Evolutionary conservation across 2,329 filamentous ascomycete species (phyloP).

Genomic region (Phialophora chinensis): DNA sequence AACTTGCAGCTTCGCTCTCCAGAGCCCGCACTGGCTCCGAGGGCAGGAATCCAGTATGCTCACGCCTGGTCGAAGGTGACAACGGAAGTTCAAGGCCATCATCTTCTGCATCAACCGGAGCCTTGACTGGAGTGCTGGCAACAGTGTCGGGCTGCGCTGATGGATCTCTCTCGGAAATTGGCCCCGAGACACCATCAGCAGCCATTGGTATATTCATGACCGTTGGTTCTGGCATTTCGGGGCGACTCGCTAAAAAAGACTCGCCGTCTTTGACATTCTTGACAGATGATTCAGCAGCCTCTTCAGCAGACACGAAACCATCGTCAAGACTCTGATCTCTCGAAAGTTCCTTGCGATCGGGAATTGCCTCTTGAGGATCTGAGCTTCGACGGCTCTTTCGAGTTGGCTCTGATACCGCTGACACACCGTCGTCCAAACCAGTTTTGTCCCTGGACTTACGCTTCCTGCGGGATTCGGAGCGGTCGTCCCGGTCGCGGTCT

Average conservation of each 20-base stretch:
- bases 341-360: constrained; percentile 46
- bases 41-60: background rate
- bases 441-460: constrained; percentile 32
- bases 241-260: constrained; percentile 70
- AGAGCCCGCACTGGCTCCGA: background rate
- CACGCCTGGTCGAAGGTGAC: background rate
- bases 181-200: constrained; percentile 55
- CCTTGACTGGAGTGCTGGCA: constrained; percentile 44
- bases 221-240: constrained; percentile 62
- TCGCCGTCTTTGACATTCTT: constrained; percentile 46
- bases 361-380: constrained; percentile 17
- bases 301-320: constrained; percentile 40
- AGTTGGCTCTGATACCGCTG: constrained; percentile 22
- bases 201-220: constrained; percentile 44
- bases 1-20: constrained; percentile 40
- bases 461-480: constrained; percentile 44
- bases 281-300: constrained; percentile 18
- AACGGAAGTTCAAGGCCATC: background rate
- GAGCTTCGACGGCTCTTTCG: constrained; percentile 17
- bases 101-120: background rate
- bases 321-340: constrained; percentile 38
- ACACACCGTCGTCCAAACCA: constrained; percentile 25
- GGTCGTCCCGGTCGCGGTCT: constrained; percentile 47
- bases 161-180: constrained; percentile 36
- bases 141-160: constrained; percentile 14